Conservation (phyloP, 2,329 filamentous ascomycete genomes). For the Whalleya microplaca region DNA sequence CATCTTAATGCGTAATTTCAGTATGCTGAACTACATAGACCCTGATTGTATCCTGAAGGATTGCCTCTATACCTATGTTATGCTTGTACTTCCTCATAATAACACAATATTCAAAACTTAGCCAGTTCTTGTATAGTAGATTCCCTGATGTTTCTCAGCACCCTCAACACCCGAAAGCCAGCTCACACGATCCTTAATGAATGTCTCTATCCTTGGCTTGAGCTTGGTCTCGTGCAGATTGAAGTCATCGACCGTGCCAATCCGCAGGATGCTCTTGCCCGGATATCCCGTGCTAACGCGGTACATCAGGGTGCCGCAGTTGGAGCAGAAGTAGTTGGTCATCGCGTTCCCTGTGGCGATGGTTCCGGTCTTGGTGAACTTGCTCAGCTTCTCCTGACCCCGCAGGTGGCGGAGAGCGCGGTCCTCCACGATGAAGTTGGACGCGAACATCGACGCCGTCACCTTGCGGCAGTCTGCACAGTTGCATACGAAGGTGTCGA, state of each 20-base stretch:
- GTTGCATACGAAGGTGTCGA: constrained; percentile 60
- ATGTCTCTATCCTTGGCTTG: constrained; percentile 57
- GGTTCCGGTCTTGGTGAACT: constrained; percentile 50
- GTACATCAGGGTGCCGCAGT: constrained; percentile 66
- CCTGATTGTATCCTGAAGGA: too few species aligned
- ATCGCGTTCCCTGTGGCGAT: constrained; percentile 53
- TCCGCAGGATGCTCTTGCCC: constrained; percentile 51
- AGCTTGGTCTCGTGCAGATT: constrained; percentile 59
- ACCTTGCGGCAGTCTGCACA: constrained; percentile 66
- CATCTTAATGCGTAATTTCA: too few species aligned
- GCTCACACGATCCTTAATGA: constrained; percentile 51
- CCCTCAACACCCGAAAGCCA: constrained; percentile 51
- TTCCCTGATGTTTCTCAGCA: constrained; percentile 27
- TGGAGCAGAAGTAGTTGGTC: constrained; percentile 64
- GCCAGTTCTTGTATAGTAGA: neutral
- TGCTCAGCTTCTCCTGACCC: constrained; percentile 53
- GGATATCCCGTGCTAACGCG: constrained; percentile 50
- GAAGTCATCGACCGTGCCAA: constrained; percentile 67
- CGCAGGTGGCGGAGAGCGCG: constrained; percentile 51
- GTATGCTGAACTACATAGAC: too few species aligned
- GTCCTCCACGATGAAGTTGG: constrained; percentile 58
- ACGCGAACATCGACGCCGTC: constrained; percentile 64
- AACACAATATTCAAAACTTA: neutral
- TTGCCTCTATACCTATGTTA: too few species aligned
- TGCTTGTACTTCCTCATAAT: neutral